These are phyloP conservation scores for Trypanosomatidae sp. DNA, from an alignment of 208 protist species.

Conservation along the genomic window DNA sequence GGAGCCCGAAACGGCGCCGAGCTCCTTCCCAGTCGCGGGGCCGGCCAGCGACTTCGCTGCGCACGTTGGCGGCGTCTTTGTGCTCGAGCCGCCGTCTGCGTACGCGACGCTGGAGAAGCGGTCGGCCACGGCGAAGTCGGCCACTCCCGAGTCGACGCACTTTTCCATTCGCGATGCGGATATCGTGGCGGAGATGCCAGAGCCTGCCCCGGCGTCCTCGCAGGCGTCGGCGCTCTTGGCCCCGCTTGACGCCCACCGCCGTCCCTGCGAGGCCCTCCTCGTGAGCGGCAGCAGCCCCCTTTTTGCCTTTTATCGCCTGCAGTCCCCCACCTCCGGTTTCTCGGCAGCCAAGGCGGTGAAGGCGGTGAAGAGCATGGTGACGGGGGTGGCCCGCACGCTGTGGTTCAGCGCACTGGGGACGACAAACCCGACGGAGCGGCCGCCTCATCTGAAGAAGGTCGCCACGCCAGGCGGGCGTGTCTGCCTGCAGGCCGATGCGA, in stretches of 20 bases:
- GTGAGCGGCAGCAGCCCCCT: constrained; percentile 56
- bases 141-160: constrained; percentile 2
- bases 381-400: constrained; percentile 41
- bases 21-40: constrained; percentile 61
- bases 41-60: constrained; percentile 50
- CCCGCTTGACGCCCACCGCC: constrained; percentile 1
- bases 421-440: constrained; percentile 1
- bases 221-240: constrained; percentile 14
- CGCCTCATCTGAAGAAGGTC: constrained; percentile 33
- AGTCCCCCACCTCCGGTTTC: constrained; percentile 33
- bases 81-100: constrained; percentile 17
- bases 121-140: constrained; percentile 10
- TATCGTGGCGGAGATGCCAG: no score
- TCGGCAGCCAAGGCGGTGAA: constrained; percentile 45
- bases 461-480: constrained; percentile 17
- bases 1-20: constrained; percentile 39
- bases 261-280: constrained; percentile 33
- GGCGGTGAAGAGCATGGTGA: constrained; percentile 49
- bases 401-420: constrained; percentile 31
- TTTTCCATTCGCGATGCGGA: constrained; percentile 27
- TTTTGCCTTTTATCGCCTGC: constrained; percentile 56
- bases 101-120: constrained; percentile 43
- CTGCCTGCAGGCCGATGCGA: constrained; percentile 58
- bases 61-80: constrained; percentile 41
- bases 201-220: not conserved